phyloP scores from a whole-genome alignment of 768 basidiomycete species.

The Rhodocollybia butyracea region DNA sequence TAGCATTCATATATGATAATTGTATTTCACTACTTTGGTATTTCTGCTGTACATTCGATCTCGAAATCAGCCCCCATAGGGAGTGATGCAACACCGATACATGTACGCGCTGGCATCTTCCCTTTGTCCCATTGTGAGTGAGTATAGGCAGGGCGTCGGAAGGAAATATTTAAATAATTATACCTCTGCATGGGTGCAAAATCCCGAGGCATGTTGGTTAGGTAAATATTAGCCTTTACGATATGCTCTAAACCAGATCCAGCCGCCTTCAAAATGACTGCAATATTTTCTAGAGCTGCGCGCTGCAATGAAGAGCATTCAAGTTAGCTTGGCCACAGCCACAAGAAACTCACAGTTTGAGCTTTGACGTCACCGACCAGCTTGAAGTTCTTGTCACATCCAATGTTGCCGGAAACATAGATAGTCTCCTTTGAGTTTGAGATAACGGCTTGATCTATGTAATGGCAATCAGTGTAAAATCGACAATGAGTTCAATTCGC shows the following conservation, averaged over 20 bases:
- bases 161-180: constrained; percentile 28
- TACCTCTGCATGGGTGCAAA: constrained; percentile 37
- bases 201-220: constrained; percentile 33
- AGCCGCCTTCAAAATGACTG: constrained; percentile 36
- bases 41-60: constrained; percentile 58
- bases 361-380: constrained; percentile 32
- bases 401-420: constrained; percentile 38
- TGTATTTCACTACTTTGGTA: constrained; percentile 11
- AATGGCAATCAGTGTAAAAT: background rate
- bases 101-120: constrained; percentile 53
- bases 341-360: constrained; percentile 28
- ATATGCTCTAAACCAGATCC: constrained; percentile 39
- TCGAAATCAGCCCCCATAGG: constrained; percentile 55
- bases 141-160: background rate
- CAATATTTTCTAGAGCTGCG: constrained; percentile 36
- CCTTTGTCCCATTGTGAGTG: constrained; percentile 50
- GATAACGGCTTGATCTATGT: constrained; percentile 38
- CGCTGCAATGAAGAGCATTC: constrained; percentile 18
- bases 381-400: constrained; percentile 28
- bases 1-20: background rate
- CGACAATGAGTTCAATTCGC: background rate
- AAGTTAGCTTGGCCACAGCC: background rate
- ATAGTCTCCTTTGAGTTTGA: constrained; percentile 31
- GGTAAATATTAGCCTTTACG: constrained; percentile 40
- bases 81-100: constrained; percentile 51